phyloP scores from a whole-genome alignment of 805 yeast genomes.

The Lipomyces sp. region DNA sequence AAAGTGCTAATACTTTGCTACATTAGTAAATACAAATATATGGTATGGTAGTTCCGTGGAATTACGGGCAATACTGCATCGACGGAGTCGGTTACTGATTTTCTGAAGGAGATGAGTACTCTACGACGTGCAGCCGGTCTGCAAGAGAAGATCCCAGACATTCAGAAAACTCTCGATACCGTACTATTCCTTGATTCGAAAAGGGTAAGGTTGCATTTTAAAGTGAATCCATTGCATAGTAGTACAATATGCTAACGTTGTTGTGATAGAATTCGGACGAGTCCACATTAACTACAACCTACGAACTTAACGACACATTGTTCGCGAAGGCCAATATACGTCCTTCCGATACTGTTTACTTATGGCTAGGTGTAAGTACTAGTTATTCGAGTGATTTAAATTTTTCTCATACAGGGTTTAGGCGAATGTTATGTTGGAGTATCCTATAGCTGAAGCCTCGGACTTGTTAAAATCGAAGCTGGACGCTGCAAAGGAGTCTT shows the following conservation, averaged over 20 bases:
- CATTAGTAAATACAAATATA: constrained; percentile 72
- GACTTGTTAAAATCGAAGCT: constrained; percentile 68
- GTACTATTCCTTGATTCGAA: constrained; percentile 63
- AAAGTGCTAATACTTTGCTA: neutral
- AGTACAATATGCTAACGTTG: constrained; percentile 21
- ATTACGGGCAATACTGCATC: constrained; percentile 39
- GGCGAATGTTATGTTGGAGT: constrained; percentile 96
- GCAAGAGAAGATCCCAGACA: constrained; percentile 84
- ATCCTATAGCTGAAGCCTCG: constrained; percentile 86
- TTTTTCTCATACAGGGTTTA: constrained; percentile 7
- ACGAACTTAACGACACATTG: constrained; percentile 90
- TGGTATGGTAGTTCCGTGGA: constrained; percentile 55
- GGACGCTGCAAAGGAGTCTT: constrained; percentile 62
- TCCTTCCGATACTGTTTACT: constrained; percentile 66
- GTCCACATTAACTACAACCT: constrained; percentile 66
- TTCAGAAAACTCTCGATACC: constrained; percentile 78
- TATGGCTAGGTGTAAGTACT: constrained; percentile 78
- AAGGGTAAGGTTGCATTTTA: constrained; percentile 39
- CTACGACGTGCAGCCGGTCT: constrained; percentile 52
- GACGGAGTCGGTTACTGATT: constrained; percentile 40
- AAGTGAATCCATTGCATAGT: constrained; percentile 1
- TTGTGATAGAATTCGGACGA: constrained; percentile 46
- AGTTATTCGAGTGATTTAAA: neutral
- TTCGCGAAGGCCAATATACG: constrained; percentile 80
- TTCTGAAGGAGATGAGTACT: constrained; percentile 52